Percentiles rank a stretch among this genome's conserved stretches.
These are phyloP conservation scores for Populus ilicifolia DNA, from an alignment of 345 rosid genomes.

Conservation along the genomic window DNA sequence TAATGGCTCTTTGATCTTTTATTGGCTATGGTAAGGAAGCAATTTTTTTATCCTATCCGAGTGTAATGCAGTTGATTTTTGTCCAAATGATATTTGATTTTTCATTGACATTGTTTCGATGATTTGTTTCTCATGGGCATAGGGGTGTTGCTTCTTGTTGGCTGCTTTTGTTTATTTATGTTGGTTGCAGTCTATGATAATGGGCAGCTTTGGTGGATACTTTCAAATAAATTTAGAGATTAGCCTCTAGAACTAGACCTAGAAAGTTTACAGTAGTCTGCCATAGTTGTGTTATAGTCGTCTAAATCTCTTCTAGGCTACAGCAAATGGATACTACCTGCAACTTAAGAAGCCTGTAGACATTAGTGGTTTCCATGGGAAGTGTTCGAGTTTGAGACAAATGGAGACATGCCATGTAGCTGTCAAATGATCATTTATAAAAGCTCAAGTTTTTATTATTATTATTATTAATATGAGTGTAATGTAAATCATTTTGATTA, in stretches of 20 bases:
- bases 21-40: too few species aligned
- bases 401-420: not conserved
- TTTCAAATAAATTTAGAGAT: too few species aligned
- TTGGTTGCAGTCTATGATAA: too few species aligned
- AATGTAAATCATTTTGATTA: not conserved
- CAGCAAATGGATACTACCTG: not conserved
- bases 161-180: too few species aligned
- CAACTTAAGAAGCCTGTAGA: not conserved
- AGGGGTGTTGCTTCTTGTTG: too few species aligned
- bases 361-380: not conserved
- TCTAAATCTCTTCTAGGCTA: not conserved
- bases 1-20: too few species aligned
- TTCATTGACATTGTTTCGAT: too few species aligned
- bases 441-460: not conserved
- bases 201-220: too few species aligned
- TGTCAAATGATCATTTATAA: not conserved
- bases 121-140: too few species aligned
- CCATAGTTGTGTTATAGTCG: not conserved
- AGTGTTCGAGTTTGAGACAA: not conserved
- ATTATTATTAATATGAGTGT: not conserved
- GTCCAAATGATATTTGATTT: too few species aligned
- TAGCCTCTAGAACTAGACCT: not conserved
- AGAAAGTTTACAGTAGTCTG: not conserved
- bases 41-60: too few species aligned
- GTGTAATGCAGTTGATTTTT: too few species aligned